Evolutionary conservation across 108 stramenopile genomes (phyloP).

Genomic region (Cyclotella baltica): DNA sequence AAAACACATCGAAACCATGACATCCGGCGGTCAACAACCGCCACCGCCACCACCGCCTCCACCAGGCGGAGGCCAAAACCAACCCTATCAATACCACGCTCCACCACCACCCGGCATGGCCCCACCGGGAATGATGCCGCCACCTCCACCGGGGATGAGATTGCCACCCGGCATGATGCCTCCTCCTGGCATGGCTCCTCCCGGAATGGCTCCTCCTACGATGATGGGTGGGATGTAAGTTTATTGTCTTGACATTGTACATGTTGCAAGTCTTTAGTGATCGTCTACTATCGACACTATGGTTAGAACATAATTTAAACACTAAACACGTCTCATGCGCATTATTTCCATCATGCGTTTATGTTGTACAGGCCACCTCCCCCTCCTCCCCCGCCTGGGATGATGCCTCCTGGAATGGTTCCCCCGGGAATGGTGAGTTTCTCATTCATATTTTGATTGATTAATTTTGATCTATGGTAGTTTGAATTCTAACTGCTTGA

Average conservation of each 20-base stretch:
- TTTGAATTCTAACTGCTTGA: no score
- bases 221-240: constrained; percentile 26
- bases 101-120: constrained; percentile 25
- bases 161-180: constrained; percentile 38
- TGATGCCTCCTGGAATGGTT: constrained; percentile 52
- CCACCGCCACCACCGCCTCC: constrained; percentile 15
- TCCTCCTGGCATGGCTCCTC: constrained; percentile 52
- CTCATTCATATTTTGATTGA: neutral
- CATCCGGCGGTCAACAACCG: constrained; percentile 5
- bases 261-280: neutral
- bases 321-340: no score
- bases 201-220: constrained; percentile 29
- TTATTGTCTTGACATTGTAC: no score
- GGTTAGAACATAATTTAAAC: no score
- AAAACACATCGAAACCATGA: neutral
- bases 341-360: neutral
- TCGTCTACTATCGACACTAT: neutral
- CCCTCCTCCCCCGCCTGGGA: constrained; percentile 55
- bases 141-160: constrained; percentile 46
- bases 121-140: constrained; percentile 61
- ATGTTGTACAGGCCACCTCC: constrained; percentile 11
- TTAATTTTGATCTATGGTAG: neutral
- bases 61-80: neutral
- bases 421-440: constrained; percentile 44
- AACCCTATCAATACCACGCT: neutral